Conservation (phyloP, 108 stramenopile genomes). For the Cyclotella choctawhatcheeana region DNA sequence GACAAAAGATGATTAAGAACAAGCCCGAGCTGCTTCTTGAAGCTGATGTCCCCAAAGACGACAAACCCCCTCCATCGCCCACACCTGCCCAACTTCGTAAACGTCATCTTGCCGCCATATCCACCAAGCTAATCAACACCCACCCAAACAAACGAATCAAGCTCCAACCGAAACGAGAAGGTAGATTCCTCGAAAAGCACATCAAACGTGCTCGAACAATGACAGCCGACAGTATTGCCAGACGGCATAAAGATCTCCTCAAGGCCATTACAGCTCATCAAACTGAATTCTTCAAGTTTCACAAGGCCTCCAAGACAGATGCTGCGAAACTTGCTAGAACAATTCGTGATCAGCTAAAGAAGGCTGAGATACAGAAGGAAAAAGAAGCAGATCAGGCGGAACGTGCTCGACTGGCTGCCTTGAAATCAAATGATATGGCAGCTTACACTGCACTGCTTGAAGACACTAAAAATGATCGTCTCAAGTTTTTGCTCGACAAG, state of each 20-base stretch:
- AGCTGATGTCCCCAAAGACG: neutral
- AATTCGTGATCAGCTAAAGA: constrained; percentile 72
- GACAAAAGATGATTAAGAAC: constrained; percentile 26
- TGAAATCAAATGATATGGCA: constrained; percentile 87
- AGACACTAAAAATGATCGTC: constrained; percentile 85
- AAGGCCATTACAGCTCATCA: constrained; percentile 70
- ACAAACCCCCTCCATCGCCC: neutral
- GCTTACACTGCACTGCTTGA: constrained; percentile 84
- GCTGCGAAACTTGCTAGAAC: constrained; percentile 60
- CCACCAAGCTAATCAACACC: constrained; percentile 57
- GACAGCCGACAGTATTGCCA: constrained; percentile 66
- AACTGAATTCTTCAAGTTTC: constrained; percentile 82
- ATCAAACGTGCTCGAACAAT: constrained; percentile 71
- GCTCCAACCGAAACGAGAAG: constrained; percentile 76
- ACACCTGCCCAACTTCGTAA: constrained; percentile 28
- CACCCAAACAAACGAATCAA: constrained; percentile 73
- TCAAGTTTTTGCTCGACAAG: constrained; percentile 85
- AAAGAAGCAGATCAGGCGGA: constrained; percentile 76
- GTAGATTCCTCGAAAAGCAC: constrained; percentile 72
- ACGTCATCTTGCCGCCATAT: constrained; percentile 19
- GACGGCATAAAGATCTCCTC: constrained; percentile 75
- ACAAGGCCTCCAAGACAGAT: constrained; percentile 63
- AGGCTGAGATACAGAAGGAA: constrained; percentile 75
- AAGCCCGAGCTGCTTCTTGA: constrained; percentile 5
- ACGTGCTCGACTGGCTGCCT: constrained; percentile 79